These are phyloP conservation scores for Spinacia oleracea DNA, from an alignment of 179 eudicot genomes.

Conservation along the genomic window DNA sequence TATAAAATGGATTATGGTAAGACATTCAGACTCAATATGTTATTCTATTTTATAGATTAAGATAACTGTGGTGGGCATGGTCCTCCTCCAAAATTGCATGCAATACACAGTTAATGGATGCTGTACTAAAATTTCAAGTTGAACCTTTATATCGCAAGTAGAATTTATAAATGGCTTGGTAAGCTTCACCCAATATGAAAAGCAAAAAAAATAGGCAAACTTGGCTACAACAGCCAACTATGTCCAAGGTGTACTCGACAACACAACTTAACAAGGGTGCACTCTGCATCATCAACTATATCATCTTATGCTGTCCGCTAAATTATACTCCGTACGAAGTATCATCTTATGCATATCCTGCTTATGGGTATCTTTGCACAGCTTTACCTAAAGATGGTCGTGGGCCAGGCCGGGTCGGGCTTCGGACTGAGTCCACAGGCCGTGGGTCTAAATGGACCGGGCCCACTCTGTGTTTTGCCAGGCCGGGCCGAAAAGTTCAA, in stretches of 20 bases:
- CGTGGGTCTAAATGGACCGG: too few species aligned
- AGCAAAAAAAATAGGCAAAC: too few species aligned
- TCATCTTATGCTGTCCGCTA: not conserved
- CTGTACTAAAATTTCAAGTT: not conserved
- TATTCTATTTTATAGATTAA: not conserved
- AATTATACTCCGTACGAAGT: too few species aligned
- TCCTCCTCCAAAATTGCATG: not conserved
- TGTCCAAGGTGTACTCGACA: too few species aligned
- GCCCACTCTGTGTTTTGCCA: too few species aligned
- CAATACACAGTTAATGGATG: not conserved
- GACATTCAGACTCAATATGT: constrained; percentile 22
- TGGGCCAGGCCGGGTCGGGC: too few species aligned
- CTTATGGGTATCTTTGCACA: not conserved
- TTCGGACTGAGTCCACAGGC: too few species aligned
- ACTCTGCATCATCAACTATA: too few species aligned
- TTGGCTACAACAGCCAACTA: too few species aligned
- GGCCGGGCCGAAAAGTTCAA: too few species aligned
- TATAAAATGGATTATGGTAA: constrained; percentile 74
- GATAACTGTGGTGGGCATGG: not conserved
- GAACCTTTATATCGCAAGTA: not conserved
- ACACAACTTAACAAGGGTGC: too few species aligned
- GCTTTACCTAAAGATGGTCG: too few species aligned
- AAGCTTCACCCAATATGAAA: not conserved
- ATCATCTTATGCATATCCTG: not conserved
- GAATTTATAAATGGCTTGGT: not conserved